Conservation (phyloP, 2,329 filamentous ascomycete species). For the Nigrospora oryzae region DNA sequence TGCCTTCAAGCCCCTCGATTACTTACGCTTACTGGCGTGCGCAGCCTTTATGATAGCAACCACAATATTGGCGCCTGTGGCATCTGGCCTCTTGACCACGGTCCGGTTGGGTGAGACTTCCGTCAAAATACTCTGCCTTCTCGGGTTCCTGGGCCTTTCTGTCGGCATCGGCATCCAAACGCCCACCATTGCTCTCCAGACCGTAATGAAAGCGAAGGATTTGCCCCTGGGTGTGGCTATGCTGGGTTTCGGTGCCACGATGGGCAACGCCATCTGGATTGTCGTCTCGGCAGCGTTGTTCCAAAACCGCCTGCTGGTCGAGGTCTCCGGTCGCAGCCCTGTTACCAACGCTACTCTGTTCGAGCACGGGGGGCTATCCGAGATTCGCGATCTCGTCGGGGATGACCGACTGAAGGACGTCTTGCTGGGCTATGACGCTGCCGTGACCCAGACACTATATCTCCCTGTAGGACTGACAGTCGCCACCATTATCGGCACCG, state of each 20-base stretch:
- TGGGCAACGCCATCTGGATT: constrained; percentile 7
- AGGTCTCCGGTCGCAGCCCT: constrained; percentile 3
- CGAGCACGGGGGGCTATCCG: no score
- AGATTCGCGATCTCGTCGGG: background rate
- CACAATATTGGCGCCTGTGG: no score
- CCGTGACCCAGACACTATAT: constrained; percentile 7
- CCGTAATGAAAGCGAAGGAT: no score
- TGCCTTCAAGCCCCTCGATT: no score
- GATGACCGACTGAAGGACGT: constrained; percentile 6
- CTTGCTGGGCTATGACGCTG: constrained; percentile 7
- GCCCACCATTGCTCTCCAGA: no score
- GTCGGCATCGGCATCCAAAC: no score
- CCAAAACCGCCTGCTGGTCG: constrained; percentile 3
- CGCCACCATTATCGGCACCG: background rate
- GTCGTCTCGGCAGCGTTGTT: constrained; percentile 6
- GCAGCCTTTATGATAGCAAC: no score
- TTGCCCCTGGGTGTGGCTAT: constrained; percentile 2
- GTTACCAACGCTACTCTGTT: background rate
- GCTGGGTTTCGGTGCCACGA: constrained; percentile 3
- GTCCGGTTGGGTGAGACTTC: no score
- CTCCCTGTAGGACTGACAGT: constrained; percentile 3
- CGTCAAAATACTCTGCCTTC: no score
- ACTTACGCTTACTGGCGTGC: no score
- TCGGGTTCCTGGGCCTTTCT: no score
- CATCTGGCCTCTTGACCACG: no score